Evolutionary conservation across 345 rosid genomes (phyloP).

Genomic region (Aegle marmelos): DNA sequence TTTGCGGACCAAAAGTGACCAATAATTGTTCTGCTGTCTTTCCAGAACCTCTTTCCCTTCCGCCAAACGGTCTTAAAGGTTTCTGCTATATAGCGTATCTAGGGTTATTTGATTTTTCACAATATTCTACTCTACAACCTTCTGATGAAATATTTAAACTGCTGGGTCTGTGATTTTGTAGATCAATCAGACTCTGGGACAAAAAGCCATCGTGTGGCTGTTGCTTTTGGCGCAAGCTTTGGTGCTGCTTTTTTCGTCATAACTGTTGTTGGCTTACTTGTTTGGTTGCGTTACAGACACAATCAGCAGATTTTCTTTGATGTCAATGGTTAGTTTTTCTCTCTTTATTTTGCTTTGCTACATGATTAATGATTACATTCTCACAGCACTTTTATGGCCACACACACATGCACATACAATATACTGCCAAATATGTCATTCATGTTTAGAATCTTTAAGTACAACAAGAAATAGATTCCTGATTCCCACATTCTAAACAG

Average conservation of each 20-base stretch:
- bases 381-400: neutral
- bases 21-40: conserved; percentile 81
- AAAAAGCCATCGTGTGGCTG: conserved; percentile 61
- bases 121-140: neutral
- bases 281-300: conserved; percentile 89
- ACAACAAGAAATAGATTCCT: neutral
- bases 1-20: conserved; percentile 70
- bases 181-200: conserved; percentile 53
- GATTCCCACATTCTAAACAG: neutral
- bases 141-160: conserved; percentile 13
- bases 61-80: conserved; percentile 75
- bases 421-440: neutral
- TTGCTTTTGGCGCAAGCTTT: conserved; percentile 86
- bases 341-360: neutral
- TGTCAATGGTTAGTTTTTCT: conserved; percentile 68
- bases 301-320: conserved; percentile 97
- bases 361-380: neutral
- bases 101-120: neutral
- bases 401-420: neutral
- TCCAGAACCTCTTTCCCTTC: conserved; percentile 90
- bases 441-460: neutral
- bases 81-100: neutral
- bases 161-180: conserved; percentile 23
- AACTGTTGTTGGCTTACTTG: conserved; percentile 48
- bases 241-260: conserved; percentile 68